These are phyloP conservation scores for Pichia phayaonensis DNA, from an alignment of 805 yeast species.

Conservation along the genomic window DNA sequence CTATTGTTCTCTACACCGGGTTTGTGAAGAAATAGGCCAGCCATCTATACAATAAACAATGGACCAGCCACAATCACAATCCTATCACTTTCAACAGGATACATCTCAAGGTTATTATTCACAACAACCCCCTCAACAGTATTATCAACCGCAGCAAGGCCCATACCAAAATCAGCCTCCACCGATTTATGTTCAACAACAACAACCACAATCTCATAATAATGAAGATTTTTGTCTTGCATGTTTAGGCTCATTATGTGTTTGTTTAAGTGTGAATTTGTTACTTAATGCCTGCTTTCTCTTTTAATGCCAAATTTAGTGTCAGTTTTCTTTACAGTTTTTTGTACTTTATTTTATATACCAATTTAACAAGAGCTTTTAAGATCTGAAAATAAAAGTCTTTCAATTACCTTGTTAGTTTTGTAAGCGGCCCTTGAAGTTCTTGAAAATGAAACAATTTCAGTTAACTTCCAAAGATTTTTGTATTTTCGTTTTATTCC, in stretches of 20 bases:
- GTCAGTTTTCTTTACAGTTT: not conserved
- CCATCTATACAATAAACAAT: not conserved
- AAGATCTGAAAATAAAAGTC: no score
- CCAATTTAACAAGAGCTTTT: not conserved
- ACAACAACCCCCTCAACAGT: not conserved
- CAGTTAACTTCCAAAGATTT: no score
- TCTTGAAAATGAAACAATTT: no score
- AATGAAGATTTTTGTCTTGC: constrained; percentile 5
- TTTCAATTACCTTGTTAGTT: no score
- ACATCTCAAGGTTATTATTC: not conserved
- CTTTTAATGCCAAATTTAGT: not conserved
- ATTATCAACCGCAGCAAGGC: not conserved
- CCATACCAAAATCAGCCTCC: not conserved
- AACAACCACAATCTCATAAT: not conserved
- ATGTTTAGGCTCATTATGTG: constrained; percentile 3
- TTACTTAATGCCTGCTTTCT: not conserved
- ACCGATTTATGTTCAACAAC: not conserved
- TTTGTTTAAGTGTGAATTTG: constrained; percentile 4
- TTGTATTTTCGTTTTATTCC: no score
- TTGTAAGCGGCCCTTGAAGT: not conserved
- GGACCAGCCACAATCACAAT: not conserved
- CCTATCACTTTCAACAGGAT: not conserved
- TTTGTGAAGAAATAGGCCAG: not conserved
- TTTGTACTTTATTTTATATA: no score
- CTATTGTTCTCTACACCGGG: no score